A percentile compares a stretch with the other conserved stretches of the same genome.
These are phyloP conservation scores for Purshia tridentata DNA, from an alignment of 306 rosid species.

Conservation along the genomic window DNA sequence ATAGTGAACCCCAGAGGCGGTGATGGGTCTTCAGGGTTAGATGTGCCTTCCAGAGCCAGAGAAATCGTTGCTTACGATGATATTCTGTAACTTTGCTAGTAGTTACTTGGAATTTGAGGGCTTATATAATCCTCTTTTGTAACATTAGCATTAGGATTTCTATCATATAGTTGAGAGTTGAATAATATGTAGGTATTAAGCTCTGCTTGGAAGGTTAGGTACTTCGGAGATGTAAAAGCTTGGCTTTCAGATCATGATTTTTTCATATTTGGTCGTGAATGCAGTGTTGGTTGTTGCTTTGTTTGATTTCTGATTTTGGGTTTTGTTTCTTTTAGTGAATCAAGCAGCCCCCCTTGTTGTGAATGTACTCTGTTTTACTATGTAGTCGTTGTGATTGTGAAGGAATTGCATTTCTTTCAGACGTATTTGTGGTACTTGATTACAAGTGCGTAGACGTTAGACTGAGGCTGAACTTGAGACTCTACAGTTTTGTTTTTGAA, in stretches of 20 bases:
- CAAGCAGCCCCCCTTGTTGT: not conserved
- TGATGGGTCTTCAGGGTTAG: conserved; percentile 34
- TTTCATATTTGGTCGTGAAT: not conserved
- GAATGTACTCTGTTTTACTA: not conserved
- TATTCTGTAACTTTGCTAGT: conserved; percentile 42
- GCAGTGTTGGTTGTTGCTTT: conserved; percentile 3
- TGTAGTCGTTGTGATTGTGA: conserved; percentile 1
- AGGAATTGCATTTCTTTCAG: not conserved
- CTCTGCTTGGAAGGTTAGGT: not conserved
- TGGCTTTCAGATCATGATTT: not conserved
- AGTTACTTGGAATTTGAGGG: not conserved
- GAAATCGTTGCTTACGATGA: conserved; percentile 91
- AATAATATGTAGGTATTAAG: not conserved
- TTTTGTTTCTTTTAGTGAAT: not conserved
- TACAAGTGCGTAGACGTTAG: not conserved
- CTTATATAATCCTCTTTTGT: conserved; percentile 12
- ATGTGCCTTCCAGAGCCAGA: conserved; percentile 62
- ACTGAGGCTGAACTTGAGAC: too few species aligned
- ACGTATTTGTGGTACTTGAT: not conserved
- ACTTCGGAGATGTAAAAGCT: not conserved
- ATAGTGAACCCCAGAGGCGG: conserved; percentile 51
- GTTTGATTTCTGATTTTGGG: not conserved
- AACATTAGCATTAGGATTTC: conserved; percentile 21
- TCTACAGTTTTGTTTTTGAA: too few species aligned
- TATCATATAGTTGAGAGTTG: not conserved